These are phyloP conservation scores for Talaromyces sp. DNA, from an alignment of 2,329 filamentous ascomycete species.

Conservation along the genomic window DNA sequence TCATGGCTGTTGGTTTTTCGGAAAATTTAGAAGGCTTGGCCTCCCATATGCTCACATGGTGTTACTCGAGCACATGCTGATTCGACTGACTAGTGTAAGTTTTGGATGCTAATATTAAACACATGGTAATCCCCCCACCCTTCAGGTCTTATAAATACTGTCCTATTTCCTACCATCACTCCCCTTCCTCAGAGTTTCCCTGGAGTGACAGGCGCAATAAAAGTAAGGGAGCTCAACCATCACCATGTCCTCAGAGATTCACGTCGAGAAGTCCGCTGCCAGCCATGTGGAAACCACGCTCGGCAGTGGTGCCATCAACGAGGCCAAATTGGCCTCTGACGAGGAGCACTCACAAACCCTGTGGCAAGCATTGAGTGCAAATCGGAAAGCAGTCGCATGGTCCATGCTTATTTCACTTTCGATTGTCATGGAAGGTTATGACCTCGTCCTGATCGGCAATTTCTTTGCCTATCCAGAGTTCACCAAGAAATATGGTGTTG, in stretches of 20 bases:
- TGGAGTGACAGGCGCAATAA: background rate
- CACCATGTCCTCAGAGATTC: constrained; percentile 17
- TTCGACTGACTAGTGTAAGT: background rate
- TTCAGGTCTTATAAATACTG: background rate
- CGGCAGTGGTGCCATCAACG: constrained; percentile 31
- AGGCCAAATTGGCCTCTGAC: constrained; percentile 42
- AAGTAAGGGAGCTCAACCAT: background rate
- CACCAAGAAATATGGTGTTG: constrained; percentile 40
- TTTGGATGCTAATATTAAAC: background rate
- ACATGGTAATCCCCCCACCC: background rate
- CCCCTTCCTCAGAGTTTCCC: background rate
- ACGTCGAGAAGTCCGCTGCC: constrained; percentile 26
- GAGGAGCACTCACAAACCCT: constrained; percentile 65
- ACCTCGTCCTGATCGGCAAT: constrained; percentile 75
- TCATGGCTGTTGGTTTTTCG: background rate
- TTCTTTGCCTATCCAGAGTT: constrained; percentile 58
- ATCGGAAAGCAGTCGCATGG: constrained; percentile 83
- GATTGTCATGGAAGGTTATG: constrained; percentile 89
- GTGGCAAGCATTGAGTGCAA: constrained; percentile 71
- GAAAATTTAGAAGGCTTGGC: background rate
- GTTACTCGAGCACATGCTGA: background rate
- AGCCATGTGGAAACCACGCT: constrained; percentile 29
- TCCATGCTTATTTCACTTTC: constrained; percentile 83
- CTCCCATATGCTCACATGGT: background rate
- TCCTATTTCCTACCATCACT: background rate